Evolutionary conservation across 106 monocot species (phyloP), one percentile per base, ranked within the genome.

Genomic region (Posidonia australis): DNA sequence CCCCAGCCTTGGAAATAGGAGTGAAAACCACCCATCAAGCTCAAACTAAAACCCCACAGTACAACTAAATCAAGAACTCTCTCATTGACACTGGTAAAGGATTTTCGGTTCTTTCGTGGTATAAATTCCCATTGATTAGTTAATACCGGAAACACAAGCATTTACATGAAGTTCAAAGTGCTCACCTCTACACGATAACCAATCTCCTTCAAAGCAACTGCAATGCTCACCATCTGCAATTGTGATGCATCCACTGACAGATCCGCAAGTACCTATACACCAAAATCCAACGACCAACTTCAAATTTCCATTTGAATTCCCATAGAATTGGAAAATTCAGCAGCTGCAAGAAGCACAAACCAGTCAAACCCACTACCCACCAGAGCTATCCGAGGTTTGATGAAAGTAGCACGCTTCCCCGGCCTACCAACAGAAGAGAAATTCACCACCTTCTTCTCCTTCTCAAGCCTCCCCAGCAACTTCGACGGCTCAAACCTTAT

Each of bases 161-260:
- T 14, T 17, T 0, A 49, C 49, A 49, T 17, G 1, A 49, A 49
- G 28, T 32, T 9, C 29, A 12, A 27, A 22, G 46, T 30, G 5
- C 67, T 62, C 43, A 76, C 76, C 63, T 76, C 55, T n/a, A 76
- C 54, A 44, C 55, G 63, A 48, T 76, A 76, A 4, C 69, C 69
- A 30, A 70, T 76, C 31, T 76, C 76, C 46, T 64, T 70, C 62
- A 76, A 49, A 31, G 69, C 76, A 47, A 76, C 55, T 0, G 69
- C 69, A 46, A 76, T 25, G 20, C 23, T 76, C 44, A 64, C 63
- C 69, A 76, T 70, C 9, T 64, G 69, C 64, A 76, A 66, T 12
- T 76, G 68, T 13, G 45, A 29, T 10, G 63, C 53, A 32, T 70
- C 76, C 20, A 48, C 56, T 7, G 29, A 69, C 28, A 76, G 36